These are phyloP conservation scores for Articulospora tetracladia DNA, from an alignment of 495 filamentous ascomycete species.

Conservation along the genomic window DNA sequence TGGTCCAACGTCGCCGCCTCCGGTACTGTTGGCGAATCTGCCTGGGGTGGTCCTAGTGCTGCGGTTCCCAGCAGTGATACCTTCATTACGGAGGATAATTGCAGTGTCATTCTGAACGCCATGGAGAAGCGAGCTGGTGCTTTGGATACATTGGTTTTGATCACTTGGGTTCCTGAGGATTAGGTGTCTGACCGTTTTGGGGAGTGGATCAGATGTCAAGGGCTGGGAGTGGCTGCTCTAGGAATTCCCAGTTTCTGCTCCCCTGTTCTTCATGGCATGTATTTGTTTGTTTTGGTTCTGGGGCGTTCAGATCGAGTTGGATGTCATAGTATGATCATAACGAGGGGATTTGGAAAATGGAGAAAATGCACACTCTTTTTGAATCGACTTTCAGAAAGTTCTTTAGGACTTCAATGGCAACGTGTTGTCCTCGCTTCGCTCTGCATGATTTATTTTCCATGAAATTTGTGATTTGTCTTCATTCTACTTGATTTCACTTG, in stretches of 20 bases:
- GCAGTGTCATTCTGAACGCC: not conserved
- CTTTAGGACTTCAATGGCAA: constrained; percentile 8
- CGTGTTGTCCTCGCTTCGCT: constrained; percentile 9
- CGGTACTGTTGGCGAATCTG: not conserved
- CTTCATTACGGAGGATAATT: not conserved
- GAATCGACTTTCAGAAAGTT: not conserved
- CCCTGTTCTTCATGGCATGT: not conserved
- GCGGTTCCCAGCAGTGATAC: not conserved
- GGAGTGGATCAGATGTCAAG: not conserved
- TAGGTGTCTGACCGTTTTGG: not conserved
- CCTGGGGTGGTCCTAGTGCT: not conserved
- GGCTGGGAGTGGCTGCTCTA: constrained; percentile 3
- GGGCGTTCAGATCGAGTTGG: not conserved
- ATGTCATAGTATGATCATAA: not conserved
- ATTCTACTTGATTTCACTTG: not conserved
- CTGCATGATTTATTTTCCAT: not conserved
- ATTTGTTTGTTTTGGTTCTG: not conserved
- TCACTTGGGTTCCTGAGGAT: not conserved
- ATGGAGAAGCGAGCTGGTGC: not conserved
- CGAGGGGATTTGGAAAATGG: not conserved
- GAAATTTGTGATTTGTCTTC: not conserved
- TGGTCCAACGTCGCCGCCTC: not conserved
- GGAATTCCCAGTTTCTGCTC: constrained; percentile 7
- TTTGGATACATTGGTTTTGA: not conserved
- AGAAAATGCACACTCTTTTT: constrained; percentile 3